Percentiles rank a stretch among this genome's conserved stretches.
Evolutionary conservation across 2,329 filamentous ascomycete genomes (phyloP).

Genomic region (Diaporthe citriasiana): DNA sequence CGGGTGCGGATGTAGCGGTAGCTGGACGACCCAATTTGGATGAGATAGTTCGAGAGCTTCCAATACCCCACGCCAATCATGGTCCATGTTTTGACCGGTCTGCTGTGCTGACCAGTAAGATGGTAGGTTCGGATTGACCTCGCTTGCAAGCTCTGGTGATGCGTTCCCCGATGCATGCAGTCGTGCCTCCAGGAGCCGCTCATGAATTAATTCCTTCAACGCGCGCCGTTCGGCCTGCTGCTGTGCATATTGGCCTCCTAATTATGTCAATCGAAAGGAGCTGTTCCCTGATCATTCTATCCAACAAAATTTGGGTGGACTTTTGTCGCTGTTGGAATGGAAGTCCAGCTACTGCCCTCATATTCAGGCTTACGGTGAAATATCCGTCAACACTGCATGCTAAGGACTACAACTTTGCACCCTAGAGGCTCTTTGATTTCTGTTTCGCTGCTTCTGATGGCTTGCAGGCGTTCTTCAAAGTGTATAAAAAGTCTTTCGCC

Average conservation of each 20-base stretch:
- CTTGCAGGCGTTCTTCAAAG: too few relatives aligned
- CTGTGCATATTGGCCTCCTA: neutral
- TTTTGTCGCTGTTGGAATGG: neutral
- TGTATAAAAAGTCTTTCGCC: too few relatives aligned
- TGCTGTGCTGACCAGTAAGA: neutral
- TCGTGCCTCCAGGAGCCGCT: neutral
- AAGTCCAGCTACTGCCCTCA: neutral
- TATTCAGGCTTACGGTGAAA: neutral
- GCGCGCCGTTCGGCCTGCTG: neutral
- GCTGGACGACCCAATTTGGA: neutral
- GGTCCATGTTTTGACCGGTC: conserved; percentile 18
- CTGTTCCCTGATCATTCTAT: neutral
- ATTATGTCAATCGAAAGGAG: neutral
- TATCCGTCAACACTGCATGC: neutral
- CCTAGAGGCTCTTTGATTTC: too few relatives aligned
- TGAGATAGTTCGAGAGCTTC: neutral
- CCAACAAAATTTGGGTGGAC: neutral
- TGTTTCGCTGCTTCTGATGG: too few relatives aligned
- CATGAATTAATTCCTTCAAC: neutral
- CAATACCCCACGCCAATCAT: neutral
- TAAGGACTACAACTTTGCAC: too few relatives aligned
- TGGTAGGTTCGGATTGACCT: neutral
- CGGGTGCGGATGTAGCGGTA: conserved; percentile 2
- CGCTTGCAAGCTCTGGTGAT: neutral
- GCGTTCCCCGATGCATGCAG: neutral